Evolutionary conservation across 2,329 filamentous ascomycete species (phyloP).

Genomic region (Aspergillus pseudoterreus): DNA sequence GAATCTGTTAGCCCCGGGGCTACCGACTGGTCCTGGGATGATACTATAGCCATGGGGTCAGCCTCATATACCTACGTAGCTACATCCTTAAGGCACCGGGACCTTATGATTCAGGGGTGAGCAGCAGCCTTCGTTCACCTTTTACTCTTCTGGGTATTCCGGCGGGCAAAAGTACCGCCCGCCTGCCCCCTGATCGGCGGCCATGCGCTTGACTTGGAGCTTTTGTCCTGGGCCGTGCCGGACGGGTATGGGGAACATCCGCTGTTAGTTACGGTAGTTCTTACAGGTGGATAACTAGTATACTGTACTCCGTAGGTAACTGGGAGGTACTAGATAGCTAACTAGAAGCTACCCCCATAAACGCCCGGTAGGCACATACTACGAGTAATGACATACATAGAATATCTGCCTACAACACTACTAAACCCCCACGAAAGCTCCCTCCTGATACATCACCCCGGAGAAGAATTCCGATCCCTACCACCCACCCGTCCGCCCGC

Average conservation of each 20-base stretch:
- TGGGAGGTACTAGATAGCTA: too few relatives aligned
- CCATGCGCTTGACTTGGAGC: conserved; percentile 1
- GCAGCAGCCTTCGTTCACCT: not conserved
- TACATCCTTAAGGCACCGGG: not conserved
- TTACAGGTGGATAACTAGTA: not conserved
- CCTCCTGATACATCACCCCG: not conserved
- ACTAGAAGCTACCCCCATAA: not conserved
- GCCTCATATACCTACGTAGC: not conserved
- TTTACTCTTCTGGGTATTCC: conserved; percentile 6
- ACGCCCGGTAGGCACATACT: not conserved
- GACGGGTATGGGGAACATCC: not conserved
- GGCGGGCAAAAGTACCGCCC: conserved; percentile 10
- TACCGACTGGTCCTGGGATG: not conserved
- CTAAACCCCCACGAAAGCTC: too few relatives aligned
- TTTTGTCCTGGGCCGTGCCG: not conserved
- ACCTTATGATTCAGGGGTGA: too few relatives aligned
- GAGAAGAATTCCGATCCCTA: conserved; percentile 1
- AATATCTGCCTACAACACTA: too few relatives aligned
- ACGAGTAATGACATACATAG: not conserved
- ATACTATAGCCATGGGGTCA: too few relatives aligned
- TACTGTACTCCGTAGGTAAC: too few relatives aligned
- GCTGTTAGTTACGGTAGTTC: not conserved
- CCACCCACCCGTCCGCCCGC: not conserved
- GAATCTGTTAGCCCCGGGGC: not conserved
- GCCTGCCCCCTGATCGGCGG: conserved; percentile 13